Percentiles rank a stretch among this genome's conserved stretches.
phyloP scores from a whole-genome alignment of 805 yeast species.

The Suhomyces canberraensis region DNA sequence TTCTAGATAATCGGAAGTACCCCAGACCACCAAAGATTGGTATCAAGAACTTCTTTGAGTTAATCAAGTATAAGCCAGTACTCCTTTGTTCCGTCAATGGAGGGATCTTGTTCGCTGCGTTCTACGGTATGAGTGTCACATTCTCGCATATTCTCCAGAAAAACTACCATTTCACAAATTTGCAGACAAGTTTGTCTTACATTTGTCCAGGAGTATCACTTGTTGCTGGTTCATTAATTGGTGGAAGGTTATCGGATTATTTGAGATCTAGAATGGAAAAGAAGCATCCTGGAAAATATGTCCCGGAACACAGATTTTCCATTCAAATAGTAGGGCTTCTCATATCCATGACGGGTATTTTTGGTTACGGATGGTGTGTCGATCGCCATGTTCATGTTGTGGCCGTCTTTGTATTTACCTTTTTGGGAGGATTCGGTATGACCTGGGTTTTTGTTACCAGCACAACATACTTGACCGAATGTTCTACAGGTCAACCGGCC shows the following conservation, averaged over 20 bases:
- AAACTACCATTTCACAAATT: constrained; percentile 32
- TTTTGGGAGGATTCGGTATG: constrained; percentile 50
- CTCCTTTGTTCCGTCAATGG: constrained; percentile 44
- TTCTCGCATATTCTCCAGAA: constrained; percentile 40
- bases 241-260: constrained; percentile 48
- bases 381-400: constrained; percentile 36
- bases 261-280: constrained; percentile 25
- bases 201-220: constrained; percentile 53
- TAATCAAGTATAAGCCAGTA: constrained; percentile 43
- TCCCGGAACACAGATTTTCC: constrained; percentile 47
- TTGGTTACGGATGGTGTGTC: constrained; percentile 54
- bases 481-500: constrained; percentile 48
- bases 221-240: constrained; percentile 45
- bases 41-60: constrained; percentile 30
- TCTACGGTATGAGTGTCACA: constrained; percentile 52
- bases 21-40: constrained; percentile 49
- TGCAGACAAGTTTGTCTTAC: constrained; percentile 44
- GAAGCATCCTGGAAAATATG: constrained; percentile 24
- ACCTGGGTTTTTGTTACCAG: constrained; percentile 54
- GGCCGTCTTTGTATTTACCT: constrained; percentile 41
- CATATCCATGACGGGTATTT: constrained; percentile 41
- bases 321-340: constrained; percentile 44
- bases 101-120: constrained; percentile 51
- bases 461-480: constrained; percentile 53
- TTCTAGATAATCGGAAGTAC: constrained; percentile 22